A percentile compares a stretch with the other conserved stretches of the same genome.
phyloP scores from a whole-genome alignment of 2,329 filamentous ascomycete genomes.

The Epichloe gansuensis region DNA sequence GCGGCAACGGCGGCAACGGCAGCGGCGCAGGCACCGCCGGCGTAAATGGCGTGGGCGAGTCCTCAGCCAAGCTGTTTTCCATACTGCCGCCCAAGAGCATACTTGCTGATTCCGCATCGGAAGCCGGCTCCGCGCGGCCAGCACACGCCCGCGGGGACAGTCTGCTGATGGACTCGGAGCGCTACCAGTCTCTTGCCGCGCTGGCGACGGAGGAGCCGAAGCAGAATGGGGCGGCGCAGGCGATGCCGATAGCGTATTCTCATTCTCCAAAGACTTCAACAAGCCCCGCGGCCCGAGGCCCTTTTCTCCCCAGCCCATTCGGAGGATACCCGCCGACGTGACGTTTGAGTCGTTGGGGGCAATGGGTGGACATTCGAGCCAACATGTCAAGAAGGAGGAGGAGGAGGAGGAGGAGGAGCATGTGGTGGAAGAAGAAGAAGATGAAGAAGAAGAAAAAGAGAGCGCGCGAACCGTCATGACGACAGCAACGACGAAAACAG shows the following conservation, averaged over 20 bases:
- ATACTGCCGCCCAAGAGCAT: slow-evolving; percentile 54
- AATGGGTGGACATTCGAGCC: slow-evolving; percentile 7
- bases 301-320: slow-evolving; percentile 46
- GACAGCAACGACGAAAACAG: not conserved
- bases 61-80: slow-evolving; percentile 44
- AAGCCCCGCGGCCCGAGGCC: slow-evolving; percentile 41
- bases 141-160: slow-evolving; percentile 39
- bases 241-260: slow-evolving; percentile 41
- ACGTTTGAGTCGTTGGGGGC: slow-evolving; percentile 26
- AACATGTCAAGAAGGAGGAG: not conserved
- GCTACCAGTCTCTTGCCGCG: slow-evolving; percentile 47
- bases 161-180: slow-evolving; percentile 37
- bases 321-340: slow-evolving; percentile 28
- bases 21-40: not conserved
- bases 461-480: not conserved
- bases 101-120: slow-evolving; percentile 38
- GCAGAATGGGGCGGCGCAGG: slow-evolving; percentile 15
- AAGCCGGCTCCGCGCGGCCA: slow-evolving; percentile 17
- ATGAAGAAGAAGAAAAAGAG: not conserved
- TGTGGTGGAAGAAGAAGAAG: slow-evolving; percentile 1
- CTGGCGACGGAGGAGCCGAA: slow-evolving; percentile 23
- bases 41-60: slow-evolving; percentile 17
- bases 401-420: slow-evolving; percentile 6
- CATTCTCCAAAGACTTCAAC: slow-evolving; percentile 41
- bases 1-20: slow-evolving; percentile 1